Percentiles rank a stretch among this genome's conserved stretches.
These are phyloP conservation scores for Epichloe festucae DNA, from an alignment of 2,329 filamentous ascomycete species.

Conservation along the genomic window DNA sequence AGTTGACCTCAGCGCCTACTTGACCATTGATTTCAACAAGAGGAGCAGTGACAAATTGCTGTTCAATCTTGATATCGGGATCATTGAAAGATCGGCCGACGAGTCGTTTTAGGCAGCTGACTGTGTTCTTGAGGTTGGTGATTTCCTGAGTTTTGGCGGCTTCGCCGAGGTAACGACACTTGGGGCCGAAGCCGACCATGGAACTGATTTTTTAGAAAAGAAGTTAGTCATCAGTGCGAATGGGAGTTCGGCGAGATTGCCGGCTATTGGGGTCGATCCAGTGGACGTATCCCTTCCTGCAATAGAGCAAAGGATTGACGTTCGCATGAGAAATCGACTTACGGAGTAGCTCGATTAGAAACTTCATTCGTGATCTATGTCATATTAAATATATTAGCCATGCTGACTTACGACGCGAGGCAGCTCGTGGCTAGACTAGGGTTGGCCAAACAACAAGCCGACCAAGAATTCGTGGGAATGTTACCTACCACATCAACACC, in stretches of 20 bases:
- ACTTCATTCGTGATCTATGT: conserved; percentile 93
- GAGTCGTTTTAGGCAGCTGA: conserved; percentile 83
- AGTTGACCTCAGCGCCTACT: conserved; percentile 86
- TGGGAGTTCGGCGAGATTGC: background rate
- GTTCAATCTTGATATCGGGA: conserved; percentile 86
- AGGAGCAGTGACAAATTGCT: conserved; percentile 74
- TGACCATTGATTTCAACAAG: conserved; percentile 87
- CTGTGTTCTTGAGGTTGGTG: conserved; percentile 98
- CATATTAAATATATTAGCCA: background rate
- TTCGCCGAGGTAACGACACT: conserved; percentile 88
- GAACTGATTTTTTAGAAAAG: conserved; percentile 44
- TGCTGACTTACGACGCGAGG: no score
- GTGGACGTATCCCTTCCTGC: background rate
- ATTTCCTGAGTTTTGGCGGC: conserved; percentile 97
- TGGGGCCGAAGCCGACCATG: conserved; percentile 88
- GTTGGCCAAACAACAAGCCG: background rate
- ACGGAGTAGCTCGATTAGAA: conserved; percentile 96
- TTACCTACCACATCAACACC: conserved; percentile 93
- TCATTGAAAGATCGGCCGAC: conserved; percentile 77
- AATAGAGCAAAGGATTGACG: conserved; percentile 10
- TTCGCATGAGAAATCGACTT: conserved; percentile 35
- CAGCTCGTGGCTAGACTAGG: background rate
- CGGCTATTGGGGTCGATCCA: no score
- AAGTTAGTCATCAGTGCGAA: background rate
- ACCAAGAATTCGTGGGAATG: background rate